Conservation (phyloP, 139 green algal genomes). For the Chlamydomonas sp. region DNA sequence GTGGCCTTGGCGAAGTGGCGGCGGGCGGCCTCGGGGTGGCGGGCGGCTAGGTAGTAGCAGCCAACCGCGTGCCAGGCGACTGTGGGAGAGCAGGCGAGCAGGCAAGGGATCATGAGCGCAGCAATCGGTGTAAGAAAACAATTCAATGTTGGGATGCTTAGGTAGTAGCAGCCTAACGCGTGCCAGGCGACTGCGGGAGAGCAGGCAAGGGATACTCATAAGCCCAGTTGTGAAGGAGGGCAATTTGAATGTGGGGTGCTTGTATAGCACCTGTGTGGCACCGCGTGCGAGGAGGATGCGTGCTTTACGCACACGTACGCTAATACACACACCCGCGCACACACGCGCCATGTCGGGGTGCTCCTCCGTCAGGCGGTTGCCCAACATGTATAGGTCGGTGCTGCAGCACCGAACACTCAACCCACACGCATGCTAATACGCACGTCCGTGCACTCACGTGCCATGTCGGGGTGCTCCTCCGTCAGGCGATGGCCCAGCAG, state of each 20-base stretch:
- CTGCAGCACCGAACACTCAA: constrained; percentile 52
- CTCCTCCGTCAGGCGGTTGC: constrained; percentile 82
- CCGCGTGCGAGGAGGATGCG: too few species aligned
- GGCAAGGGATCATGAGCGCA: neutral
- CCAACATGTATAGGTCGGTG: constrained; percentile 88
- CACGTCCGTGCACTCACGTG: constrained; percentile 48
- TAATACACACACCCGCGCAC: neutral
- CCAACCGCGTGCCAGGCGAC: constrained; percentile 93
- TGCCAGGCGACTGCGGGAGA: too few species aligned
- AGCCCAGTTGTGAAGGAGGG: too few species aligned
- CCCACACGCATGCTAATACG: too few species aligned
- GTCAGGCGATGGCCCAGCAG: constrained; percentile 74
- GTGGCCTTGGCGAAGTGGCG: constrained; percentile 92
- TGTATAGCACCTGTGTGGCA: too few species aligned
- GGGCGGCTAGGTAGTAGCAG: constrained; percentile 92
- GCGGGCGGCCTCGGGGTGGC: constrained; percentile 74
- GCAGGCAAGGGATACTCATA: too few species aligned
- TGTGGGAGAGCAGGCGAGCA: neutral
- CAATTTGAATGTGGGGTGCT: too few species aligned
- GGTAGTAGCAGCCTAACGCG: too few species aligned
- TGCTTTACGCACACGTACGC: too few species aligned
- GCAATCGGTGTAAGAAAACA: neutral
- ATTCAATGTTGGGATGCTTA: neutral
- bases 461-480: constrained; percentile 84
- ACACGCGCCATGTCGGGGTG: constrained; percentile 81